These are phyloP conservation scores for Panicum hallii DNA, from an alignment of 202 grass and related monocot species.

Conservation along the genomic window DNA sequence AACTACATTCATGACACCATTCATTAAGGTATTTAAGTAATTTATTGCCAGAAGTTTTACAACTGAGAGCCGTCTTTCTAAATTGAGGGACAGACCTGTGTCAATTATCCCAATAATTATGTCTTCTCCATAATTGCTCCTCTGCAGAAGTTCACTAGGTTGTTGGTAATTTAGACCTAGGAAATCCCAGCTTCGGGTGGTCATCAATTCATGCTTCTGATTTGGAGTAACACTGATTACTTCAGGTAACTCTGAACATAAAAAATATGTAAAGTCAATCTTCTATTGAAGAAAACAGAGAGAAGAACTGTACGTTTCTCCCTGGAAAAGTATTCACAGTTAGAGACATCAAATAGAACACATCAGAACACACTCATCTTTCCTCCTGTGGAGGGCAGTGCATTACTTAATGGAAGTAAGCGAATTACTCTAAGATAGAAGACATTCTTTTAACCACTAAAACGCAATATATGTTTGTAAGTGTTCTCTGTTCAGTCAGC, in stretches of 20 bases:
- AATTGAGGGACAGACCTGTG: neutral
- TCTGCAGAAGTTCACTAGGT: conserved; percentile 45
- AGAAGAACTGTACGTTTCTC: neutral
- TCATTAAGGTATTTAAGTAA: neutral
- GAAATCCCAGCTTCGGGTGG: conserved; percentile 60
- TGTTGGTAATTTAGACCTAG: conserved; percentile 36
- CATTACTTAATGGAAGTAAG: neutral
- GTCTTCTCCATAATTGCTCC: conserved; percentile 63
- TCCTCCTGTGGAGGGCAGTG: neutral
- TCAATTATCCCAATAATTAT: conserved; percentile 54
- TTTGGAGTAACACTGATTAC: conserved; percentile 59
- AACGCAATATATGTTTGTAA: neutral
- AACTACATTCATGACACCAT: neutral
- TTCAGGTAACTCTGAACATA: conserved; percentile 39
- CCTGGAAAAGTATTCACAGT: neutral
- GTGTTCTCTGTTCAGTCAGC: neutral
- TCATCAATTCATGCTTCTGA: conserved; percentile 40
- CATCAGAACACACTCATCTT: too few relatives aligned
- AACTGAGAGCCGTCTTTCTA: neutral
- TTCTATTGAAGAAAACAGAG: neutral
- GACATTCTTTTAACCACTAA: neutral
- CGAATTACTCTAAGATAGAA: neutral
- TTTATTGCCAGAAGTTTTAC: neutral
- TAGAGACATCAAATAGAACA: conserved; percentile 4
- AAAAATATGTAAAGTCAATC: neutral